Evolutionary conservation across 305 asterid species (phyloP), one percentile per base, ranked within the genome.

Genomic region (Fraxinus xanthoxyloides): DNA sequence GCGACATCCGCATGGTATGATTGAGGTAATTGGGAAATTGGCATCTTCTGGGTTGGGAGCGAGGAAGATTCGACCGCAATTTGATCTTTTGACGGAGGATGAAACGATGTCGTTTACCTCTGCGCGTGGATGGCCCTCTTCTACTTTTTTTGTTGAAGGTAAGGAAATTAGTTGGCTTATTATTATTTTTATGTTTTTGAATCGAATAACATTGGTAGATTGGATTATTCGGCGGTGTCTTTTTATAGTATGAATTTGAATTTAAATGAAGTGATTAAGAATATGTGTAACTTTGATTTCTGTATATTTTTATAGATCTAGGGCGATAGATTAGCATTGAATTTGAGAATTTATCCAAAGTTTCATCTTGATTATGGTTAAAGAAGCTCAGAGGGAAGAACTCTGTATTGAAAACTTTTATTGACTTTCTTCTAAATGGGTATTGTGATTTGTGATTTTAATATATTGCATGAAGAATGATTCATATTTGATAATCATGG

Each of bases 71-170:
- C 30, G 67, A 4, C 78, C 79, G 72, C 43, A 75, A 12, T 24
- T 24, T 30, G 89, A 85, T 70, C 46, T 80, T 65, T 23, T 82
- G 72, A 79, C 85, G 75, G 89, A 85, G 56, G 90, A 88, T 75
- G 90, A 88, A 51, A 76, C 82, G 9, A 59, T 80, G 82, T 79
- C 90, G 17, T 77, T 76, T 40, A 34, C 77, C 75, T 84, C 90
- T 38, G 23, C 81, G 79, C 81, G 84, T 76, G 87, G 86, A 26
- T 88, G 90, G 90, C 90, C 90, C 32, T 84, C 90, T 51, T 77
- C 90, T 46, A 75, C 86, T 40, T 88, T 84, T 80, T 88, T 31
- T 69, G 69, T 85, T 21, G 84, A 85, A 82, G 90, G 90, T 88
- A 81, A 36, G 8, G 17, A 54, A 28, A 26, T 63, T 17, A 61